phyloP scores from a whole-genome alignment of 108 stramenopile species.

The Nannochloropsis granulata region DNA sequence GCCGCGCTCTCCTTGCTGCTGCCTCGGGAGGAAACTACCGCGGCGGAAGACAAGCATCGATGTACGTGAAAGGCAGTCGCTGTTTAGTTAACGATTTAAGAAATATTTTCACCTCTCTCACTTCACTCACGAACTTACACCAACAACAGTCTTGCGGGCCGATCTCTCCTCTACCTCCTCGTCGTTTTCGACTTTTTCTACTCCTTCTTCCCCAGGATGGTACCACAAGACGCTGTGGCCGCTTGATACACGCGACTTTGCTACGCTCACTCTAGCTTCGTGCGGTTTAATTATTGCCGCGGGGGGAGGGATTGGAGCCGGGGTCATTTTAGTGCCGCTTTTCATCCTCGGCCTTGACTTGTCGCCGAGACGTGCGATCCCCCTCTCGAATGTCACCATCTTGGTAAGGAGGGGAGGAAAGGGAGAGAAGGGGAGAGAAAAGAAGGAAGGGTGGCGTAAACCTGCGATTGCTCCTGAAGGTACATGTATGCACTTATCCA shows the following conservation, averaged over 20 bases:
- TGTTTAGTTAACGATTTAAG: too few species aligned
- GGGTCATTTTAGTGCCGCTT: background rate
- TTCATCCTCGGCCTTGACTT: background rate
- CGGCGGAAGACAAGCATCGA: too few species aligned
- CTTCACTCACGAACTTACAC: too few species aligned
- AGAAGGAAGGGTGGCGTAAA: background rate
- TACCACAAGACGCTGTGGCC: background rate
- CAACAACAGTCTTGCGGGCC: background rate
- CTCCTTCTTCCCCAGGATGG: background rate
- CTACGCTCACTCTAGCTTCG: background rate
- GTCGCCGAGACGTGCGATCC: background rate
- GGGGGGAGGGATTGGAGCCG: background rate
- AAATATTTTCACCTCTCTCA: too few species aligned
- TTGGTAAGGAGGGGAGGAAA: background rate
- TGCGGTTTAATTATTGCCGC: background rate
- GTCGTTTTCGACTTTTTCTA: too few species aligned
- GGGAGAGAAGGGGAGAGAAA: background rate
- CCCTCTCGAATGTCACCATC: background rate
- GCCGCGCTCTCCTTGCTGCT: too few species aligned
- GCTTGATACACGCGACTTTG: background rate
- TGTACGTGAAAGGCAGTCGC: too few species aligned
- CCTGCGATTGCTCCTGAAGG: background rate
- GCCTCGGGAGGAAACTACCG: too few species aligned
- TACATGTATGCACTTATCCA: too few species aligned
- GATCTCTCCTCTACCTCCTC: too few species aligned